Conservation (phyloP, 2,329 filamentous ascomycete genomes). For the Aureobasidium melanogenum region DNA sequence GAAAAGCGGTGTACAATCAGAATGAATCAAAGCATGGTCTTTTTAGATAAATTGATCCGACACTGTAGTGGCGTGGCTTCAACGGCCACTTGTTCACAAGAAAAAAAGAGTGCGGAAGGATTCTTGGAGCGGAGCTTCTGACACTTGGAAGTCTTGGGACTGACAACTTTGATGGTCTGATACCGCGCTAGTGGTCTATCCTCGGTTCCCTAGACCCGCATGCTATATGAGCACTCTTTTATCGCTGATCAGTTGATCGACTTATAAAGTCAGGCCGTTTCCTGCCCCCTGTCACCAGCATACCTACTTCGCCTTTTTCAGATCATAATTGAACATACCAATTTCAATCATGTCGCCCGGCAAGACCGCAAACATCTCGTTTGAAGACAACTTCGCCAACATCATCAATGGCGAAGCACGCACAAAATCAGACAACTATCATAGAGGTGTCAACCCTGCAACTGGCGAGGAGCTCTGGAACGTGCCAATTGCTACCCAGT, state of each 20-base stretch:
- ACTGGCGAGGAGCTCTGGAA: constrained; percentile 30
- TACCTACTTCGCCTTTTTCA: neutral
- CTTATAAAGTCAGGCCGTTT: neutral
- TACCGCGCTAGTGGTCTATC: neutral
- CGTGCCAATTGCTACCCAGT: constrained; percentile 28
- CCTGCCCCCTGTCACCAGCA: neutral
- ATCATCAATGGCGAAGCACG: constrained; percentile 30
- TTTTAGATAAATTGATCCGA: neutral
- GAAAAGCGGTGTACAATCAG: neutral
- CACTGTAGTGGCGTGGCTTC: neutral
- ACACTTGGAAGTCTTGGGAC: neutral
- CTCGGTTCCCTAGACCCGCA: neutral
- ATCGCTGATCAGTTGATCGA: neutral
- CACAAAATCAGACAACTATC: constrained; percentile 21
- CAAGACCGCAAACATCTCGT: constrained; percentile 31
- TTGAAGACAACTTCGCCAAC: constrained; percentile 29
- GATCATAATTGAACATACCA: neutral
- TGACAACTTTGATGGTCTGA: neutral
- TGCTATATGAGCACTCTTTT: neutral
- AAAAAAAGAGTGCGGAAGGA: neutral
- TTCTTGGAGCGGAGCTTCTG: neutral
- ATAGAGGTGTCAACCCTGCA: constrained; percentile 26
- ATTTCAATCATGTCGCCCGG: constrained; percentile 34
- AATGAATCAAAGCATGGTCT: neutral
- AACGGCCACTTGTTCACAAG: neutral